These are phyloP conservation scores for Camptophora hylomeconis DNA, from an alignment of 2,329 filamentous ascomycete species.

Conservation along the genomic window DNA sequence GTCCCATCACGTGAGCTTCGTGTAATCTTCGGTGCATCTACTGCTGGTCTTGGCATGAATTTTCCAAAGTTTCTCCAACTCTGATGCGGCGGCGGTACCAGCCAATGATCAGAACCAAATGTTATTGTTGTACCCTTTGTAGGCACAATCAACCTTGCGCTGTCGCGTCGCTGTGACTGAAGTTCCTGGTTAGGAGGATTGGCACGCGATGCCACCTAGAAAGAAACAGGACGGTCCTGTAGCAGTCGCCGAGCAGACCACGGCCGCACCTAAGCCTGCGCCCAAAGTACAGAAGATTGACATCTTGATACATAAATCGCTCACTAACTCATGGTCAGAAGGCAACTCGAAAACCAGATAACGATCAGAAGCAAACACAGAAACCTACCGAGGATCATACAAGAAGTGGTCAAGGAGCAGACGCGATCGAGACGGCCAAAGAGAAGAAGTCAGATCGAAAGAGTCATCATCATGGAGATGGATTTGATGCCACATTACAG, in stretches of 20 bases:
- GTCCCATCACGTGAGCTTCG: too few relatives aligned
- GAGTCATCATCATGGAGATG: slow-evolving; percentile 19
- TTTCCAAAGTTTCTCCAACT: too few relatives aligned
- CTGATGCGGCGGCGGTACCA: too few relatives aligned
- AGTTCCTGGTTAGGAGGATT: too few relatives aligned
- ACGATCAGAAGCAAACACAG: neutral
- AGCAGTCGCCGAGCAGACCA: slow-evolving; percentile 6
- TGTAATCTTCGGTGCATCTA: too few relatives aligned
- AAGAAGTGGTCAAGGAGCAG: slow-evolving; percentile 1
- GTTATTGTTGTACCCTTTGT: too few relatives aligned
- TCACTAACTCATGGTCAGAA: slow-evolving; percentile 3
- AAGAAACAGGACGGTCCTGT: slow-evolving; percentile 13
- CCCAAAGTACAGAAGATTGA: slow-evolving; percentile 9
- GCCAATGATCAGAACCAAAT: too few relatives aligned
- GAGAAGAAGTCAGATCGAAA: slow-evolving; percentile 8
- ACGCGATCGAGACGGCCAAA: slow-evolving; percentile 5
- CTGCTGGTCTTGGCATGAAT: too few relatives aligned
- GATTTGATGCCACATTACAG: slow-evolving; percentile 52
- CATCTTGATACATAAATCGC: neutral
- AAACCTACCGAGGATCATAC: slow-evolving; percentile 1
- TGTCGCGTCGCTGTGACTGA: too few relatives aligned
- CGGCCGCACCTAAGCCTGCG: slow-evolving; percentile 6
- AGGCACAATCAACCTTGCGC: too few relatives aligned
- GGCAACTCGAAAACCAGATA: slow-evolving; percentile 1
- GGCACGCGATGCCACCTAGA: slow-evolving; percentile 14